Evolutionary conservation across 768 basidiomycete species (phyloP).

Genomic region (Podaxis mareebaensis): DNA sequence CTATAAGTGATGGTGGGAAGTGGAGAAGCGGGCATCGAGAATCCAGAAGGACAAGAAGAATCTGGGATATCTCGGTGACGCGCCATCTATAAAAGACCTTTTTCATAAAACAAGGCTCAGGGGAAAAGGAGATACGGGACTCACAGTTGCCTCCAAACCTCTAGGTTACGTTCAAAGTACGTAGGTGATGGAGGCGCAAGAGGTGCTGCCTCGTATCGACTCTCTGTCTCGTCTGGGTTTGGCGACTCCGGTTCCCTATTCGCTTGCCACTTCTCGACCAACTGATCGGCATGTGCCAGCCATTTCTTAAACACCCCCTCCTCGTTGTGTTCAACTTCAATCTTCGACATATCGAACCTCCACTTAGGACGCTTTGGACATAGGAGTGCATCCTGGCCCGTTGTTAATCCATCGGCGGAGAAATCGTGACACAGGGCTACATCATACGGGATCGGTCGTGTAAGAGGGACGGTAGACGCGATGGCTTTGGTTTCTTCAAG

Average conservation of each 20-base stretch:
- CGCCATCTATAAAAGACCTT: constrained; percentile 67
- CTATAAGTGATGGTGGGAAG: constrained; percentile 75
- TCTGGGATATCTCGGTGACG: constrained; percentile 87
- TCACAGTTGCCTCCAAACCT: constrained; percentile 93
- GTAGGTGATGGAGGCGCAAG: constrained; percentile 66
- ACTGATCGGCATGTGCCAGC: constrained; percentile 63
- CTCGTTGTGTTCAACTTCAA: constrained; percentile 88
- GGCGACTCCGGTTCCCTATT: constrained; percentile 17
- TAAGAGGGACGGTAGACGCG: constrained; percentile 52
- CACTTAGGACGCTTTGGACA: constrained; percentile 83
- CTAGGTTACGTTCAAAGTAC: constrained; percentile 86
- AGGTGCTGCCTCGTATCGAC: constrained; percentile 10
- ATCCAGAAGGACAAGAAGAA: constrained; percentile 86
- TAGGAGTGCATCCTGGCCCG: constrained; percentile 28
- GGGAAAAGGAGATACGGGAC: constrained; percentile 27
- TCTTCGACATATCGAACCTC: constrained; percentile 84
- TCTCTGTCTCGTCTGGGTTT: constrained; percentile 15
- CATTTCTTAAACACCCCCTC: constrained; percentile 82
- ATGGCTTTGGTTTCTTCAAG: constrained; percentile 60
- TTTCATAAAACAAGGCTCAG: constrained; percentile 15
- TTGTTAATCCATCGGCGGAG: constrained; percentile 18
- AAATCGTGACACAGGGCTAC: constrained; percentile 36
- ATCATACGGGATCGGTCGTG: constrained; percentile 53
- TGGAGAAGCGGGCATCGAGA: constrained; percentile 88
- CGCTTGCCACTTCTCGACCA: constrained; percentile 53